Conservation (phyloP, 2,329 filamentous ascomycete species). For the Aspergillus amoenus region DNA sequence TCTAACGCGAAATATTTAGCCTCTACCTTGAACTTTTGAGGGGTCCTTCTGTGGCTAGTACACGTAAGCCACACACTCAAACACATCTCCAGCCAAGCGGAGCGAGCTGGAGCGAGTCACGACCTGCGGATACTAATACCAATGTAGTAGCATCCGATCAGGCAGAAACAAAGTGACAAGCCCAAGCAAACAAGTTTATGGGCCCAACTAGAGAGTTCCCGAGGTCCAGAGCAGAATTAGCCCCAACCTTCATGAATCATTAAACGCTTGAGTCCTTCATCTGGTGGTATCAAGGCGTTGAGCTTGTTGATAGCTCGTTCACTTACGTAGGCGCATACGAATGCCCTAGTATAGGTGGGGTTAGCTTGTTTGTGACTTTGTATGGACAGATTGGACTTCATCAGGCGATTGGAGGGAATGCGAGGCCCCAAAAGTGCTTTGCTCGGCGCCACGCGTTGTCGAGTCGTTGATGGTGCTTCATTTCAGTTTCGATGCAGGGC, state of each 20-base stretch:
- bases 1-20: neutral
- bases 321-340: slow-evolving; percentile 26
- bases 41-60: neutral
- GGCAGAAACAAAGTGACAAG: neutral
- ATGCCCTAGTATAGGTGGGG: slow-evolving; percentile 15
- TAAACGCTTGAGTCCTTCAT: neutral
- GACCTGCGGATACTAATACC: neutral
- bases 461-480: too few species aligned
- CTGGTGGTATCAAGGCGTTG: neutral
- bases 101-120: neutral
- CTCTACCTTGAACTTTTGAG: neutral
- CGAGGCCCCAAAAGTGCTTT: neutral
- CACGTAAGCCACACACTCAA: slow-evolving; percentile 7
- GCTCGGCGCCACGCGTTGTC: neutral
- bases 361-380: neutral
- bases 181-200: too few species aligned
- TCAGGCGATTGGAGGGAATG: neutral
- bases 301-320: slow-evolving; percentile 3
- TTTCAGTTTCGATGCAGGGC: too few species aligned
- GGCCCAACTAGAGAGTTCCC: too few species aligned
- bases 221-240: too few species aligned
- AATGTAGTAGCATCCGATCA: neutral
- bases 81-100: too few species aligned
- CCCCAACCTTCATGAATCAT: too few species aligned
- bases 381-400: neutral